Conservation (phyloP, 2,329 filamentous ascomycete species). For the Exserohilum turcica region DNA sequence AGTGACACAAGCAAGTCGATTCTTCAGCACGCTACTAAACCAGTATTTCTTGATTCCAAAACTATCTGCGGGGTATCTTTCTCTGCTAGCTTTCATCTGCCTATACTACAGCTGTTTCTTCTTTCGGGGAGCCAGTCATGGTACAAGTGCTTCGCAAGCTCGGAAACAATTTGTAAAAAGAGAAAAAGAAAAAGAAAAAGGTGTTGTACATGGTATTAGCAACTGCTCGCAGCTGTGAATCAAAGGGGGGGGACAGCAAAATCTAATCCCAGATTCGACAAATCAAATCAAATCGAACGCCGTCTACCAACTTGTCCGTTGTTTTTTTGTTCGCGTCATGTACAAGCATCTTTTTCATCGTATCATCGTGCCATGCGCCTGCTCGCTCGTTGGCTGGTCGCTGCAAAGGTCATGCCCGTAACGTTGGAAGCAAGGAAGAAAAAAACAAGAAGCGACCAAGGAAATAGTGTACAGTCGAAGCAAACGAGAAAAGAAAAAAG, state of each 20-base stretch:
- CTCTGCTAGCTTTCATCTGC: background rate
- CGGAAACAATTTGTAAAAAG: background rate
- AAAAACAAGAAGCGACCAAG: background rate
- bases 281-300: background rate
- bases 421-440: background rate
- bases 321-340: conserved; percentile 18
- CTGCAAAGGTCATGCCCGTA: conserved; percentile 8
- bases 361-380: conserved; percentile 16
- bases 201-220: conserved; percentile 13
- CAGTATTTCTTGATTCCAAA: too few species aligned
- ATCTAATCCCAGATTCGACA: conserved; percentile 9
- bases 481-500: background rate
- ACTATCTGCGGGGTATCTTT: too few species aligned
- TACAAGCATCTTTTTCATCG: conserved; percentile 18
- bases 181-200: background rate
- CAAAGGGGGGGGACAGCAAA: conserved; percentile 2
- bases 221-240: conserved; percentile 9
- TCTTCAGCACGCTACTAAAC: too few species aligned
- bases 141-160: background rate
- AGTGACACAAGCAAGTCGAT: too few species aligned
- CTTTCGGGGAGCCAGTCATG: background rate
- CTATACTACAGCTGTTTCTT: background rate
- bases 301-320: conserved; percentile 15
- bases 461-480: conserved; percentile 13
- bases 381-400: conserved; percentile 15